Evolutionary conservation across 2,329 filamentous ascomycete genomes (phyloP), one percentile per base, ranked within the genome.

Genomic region (Penicillium sp.): DNA sequence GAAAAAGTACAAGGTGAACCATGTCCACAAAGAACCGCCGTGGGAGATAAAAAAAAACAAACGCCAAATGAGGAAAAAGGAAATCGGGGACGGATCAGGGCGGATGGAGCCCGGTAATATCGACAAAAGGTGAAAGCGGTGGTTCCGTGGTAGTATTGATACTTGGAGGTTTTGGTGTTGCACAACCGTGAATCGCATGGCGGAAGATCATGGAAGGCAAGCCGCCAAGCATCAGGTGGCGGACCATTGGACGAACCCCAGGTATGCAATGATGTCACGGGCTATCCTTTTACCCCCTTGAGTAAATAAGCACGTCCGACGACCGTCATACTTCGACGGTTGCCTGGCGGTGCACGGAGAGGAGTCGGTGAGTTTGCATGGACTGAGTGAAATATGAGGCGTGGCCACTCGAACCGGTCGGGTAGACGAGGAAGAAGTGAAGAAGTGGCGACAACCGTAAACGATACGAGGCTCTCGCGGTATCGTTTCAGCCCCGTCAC

Each of bases 261-360:
- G 54, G 52, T 50, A 65, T 63, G 58, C 50, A 50, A 63, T 68
- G 64, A 66, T 67, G 65, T 66, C 65, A 68, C 61, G 24, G 45
- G 48, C 48, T 44, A 59, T 60, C 53, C 46, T 46, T 53, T 55
- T 28, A 24, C 44, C 54, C 58, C 58, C 59, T 56, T 48, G 48
- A 45, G 45, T 54, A 54, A 55, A 56, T 51, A 50, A 56, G 48
- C 49, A 44, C 45, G 46, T n/a, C 38, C 44, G 50, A 43, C 54
- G 43, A 46, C 10, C 18, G 35, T 38, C 35, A 36, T 36, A 5
- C 16, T 36, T 36, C 9, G 16, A 22, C 35, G 16, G 35, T 10
- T 11, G n/a, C 10, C 33, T 13, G 5, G 9, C 3, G 10, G 9
- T 20, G 35, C 18, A 18, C 10, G 3, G 9, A 9, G 53, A 50